Evolutionary conservation across 345 rosid species (phyloP), one percentile per base, ranked within the genome.

Genomic region (Atalantia buxifolia): DNA sequence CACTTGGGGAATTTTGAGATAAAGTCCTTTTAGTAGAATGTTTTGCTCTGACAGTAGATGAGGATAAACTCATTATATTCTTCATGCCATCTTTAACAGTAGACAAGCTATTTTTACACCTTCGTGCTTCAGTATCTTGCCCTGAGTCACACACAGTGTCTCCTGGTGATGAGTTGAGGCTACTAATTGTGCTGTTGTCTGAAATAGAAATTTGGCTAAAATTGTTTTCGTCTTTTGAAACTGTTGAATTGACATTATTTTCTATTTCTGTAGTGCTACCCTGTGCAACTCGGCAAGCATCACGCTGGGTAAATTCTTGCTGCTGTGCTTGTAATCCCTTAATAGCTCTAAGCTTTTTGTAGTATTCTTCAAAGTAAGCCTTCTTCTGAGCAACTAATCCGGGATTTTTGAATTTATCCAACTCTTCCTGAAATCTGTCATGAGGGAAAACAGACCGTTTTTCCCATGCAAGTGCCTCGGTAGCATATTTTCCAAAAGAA

Each of bases 311-410:
- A 6, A 12, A 56, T 66, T 76, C 71, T 63, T 75, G 30, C 66
- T 81, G 77, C 74, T 48, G 62, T 66, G 50, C 62, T 72, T 71
- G 69, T 42, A 81, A 33, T 24, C 24, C 80, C 68, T 81, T 81
- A 80, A 81, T 61, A 57, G 75, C 69, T 75, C 82, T 75, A 25
- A 71, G 45, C 62, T 66, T 76, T 50, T 36, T 78, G 62, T 78
- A 82, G 63, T 76, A 76, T 71, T 79, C 80, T 77, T 79, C 85
- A 59, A 82, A 82, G 35, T 70, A 79, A 40, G 85, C 82, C 79
- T 57, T 82, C 77, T 78, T 82, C 65, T 78, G 76, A 55, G 84
- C 81, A 69, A 82, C 81, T 30, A 78, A 70, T n/a, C 81, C 81
- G 2, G 82, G 82, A n/a, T 75, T 60, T 56, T 22, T 82, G 70